A percentile compares a stretch with the other conserved stretches of the same genome.
Evolutionary conservation across 1,284 basidiomycete genomes (phyloP).

Genomic region (Ceratobasidium sp.): DNA sequence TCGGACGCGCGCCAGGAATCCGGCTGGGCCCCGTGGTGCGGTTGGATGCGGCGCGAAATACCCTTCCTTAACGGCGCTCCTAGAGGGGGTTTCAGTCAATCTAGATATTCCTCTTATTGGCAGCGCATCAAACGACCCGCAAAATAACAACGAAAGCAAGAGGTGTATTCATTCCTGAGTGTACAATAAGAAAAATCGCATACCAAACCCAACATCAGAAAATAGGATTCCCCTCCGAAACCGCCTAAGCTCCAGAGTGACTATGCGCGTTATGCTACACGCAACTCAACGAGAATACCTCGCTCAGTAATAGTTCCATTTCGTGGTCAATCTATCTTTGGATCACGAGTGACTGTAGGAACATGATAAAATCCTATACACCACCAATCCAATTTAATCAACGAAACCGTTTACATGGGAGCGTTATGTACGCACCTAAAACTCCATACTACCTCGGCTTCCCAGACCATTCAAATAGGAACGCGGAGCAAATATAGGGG

Average conservation of each 20-base stretch:
- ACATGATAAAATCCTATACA: slow-evolving; percentile 97
- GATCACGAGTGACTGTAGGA: slow-evolving; percentile 95
- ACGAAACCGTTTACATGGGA: neutral
- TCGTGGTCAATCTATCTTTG: slow-evolving; percentile 96
- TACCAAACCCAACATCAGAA: too few relatives aligned
- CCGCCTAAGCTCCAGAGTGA: slow-evolving; percentile 79
- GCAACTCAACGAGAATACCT: slow-evolving; percentile 94
- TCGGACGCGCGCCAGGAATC: too few relatives aligned
- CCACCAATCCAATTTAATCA: neutral
- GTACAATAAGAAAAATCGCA: too few relatives aligned
- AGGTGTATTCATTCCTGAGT: too few relatives aligned
- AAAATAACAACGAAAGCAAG: too few relatives aligned
- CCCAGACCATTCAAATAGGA: slow-evolving; percentile 92
- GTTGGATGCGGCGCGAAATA: too few relatives aligned
- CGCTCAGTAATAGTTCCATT: slow-evolving; percentile 93
- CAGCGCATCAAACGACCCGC: too few relatives aligned
- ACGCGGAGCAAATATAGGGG: slow-evolving; percentile 95
- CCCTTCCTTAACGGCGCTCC: too few relatives aligned
- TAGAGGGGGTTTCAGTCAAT: too few relatives aligned
- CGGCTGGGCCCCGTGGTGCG: too few relatives aligned
- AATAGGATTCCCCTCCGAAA: too few relatives aligned
- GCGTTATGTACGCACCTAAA: slow-evolving; percentile 75
- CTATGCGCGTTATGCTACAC: slow-evolving; percentile 96
- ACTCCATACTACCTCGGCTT: slow-evolving; percentile 94
- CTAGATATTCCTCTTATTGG: too few relatives aligned